Evolutionary conservation across 768 basidiomycete genomes (phyloP), one percentile per base, ranked within the genome.

Genomic region (Russula sp.): DNA sequence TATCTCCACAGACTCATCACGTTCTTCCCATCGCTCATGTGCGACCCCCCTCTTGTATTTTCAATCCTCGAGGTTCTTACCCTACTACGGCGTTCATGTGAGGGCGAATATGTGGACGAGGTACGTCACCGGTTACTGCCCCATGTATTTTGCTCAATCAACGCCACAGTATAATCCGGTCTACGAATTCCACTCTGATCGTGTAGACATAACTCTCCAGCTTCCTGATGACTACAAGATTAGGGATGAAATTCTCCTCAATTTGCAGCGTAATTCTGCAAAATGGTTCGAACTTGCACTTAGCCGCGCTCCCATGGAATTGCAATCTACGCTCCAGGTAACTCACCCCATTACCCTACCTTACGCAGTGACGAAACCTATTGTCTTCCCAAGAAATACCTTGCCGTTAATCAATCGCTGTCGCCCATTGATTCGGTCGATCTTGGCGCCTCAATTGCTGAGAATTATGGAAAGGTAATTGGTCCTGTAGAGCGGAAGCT

Each of bases 11-110:
- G 86, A 44, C 78, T 98, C 46, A 87, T 98, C 67, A 88, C 86
- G 9, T 92, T 90, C 1, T 98, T 98, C 75, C 94, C 97, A 2
- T 94, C 94, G 16, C 78, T 99, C 56, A 90, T 97, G 84, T 98
- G 96, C 75, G 89, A 95, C 70, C 84, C 88, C 4, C 81, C 86
- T 11, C 81, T 98, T 14, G 90, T 98, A 7, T 94, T 89, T 68
- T 85, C 91, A 44, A 89, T 98, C 54, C 79, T 98, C 44, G 96
- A 99, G 71, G 88, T 92, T 51, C 80, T 99, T 64, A 98, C 97
- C 0, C 79, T 98, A 10, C 77, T 98, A 67, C 85, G 94, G 64
- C 83, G 86, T 54, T 87, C 93, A 0, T 93, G 92, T 71, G 92
- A 98, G 74, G 90, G 93, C 65, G 93, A 97, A 76, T 93, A 86